Percentiles rank a stretch among this genome's conserved stretches.
Evolutionary conservation across 305 asterid species (phyloP).

Genomic region (Fraxinus platypoda): DNA sequence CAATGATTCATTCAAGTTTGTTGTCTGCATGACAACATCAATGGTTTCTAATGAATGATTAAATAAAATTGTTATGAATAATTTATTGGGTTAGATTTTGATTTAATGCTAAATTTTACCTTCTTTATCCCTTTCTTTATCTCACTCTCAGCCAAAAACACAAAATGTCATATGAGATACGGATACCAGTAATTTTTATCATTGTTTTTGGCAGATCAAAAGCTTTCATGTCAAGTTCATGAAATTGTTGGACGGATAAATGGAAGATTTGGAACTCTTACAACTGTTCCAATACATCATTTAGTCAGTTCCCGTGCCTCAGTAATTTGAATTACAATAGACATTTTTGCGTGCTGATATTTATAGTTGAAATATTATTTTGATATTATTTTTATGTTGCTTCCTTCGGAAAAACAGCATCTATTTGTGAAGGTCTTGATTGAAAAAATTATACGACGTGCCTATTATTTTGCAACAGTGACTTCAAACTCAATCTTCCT

Average conservation of each 20-base stretch:
- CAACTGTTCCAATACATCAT: slow-evolving; percentile 68
- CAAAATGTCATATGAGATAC: neutral
- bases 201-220: slow-evolving; percentile 49
- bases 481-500: neutral
- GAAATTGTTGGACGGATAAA: slow-evolving; percentile 70
- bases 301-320: slow-evolving; percentile 40
- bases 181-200: slow-evolving; percentile 3
- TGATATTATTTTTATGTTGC: neutral
- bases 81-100: neutral
- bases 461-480: neutral
- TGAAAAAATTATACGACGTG: neutral
- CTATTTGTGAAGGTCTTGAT: neutral
- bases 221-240: slow-evolving; percentile 62
- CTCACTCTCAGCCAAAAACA: neutral
- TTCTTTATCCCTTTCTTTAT: neutral
- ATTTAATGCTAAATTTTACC: neutral
- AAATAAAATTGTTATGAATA: neutral
- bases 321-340: neutral
- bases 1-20: neutral
- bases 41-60: neutral
- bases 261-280: slow-evolving; percentile 62
- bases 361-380: slow-evolving; percentile 3
- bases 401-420: neutral
- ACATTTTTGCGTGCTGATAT: neutral
- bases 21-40: neutral